Evolutionary conservation across 2,329 filamentous ascomycete genomes (phyloP).

Genomic region (Coniella vitis): DNA sequence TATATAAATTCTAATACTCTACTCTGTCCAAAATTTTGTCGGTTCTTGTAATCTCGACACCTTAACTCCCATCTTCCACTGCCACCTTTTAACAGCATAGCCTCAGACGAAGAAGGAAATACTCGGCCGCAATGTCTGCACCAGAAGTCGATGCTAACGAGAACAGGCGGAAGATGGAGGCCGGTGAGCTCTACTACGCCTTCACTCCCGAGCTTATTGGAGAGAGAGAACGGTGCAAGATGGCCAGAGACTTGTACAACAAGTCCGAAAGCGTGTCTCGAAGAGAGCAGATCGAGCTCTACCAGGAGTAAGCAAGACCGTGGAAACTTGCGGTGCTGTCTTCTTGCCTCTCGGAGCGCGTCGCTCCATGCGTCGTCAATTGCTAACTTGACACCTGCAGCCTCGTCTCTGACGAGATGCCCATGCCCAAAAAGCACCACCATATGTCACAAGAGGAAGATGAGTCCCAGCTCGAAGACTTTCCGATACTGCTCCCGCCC

Average conservation of each 20-base stretch:
- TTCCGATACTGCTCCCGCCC: constrained; percentile 64
- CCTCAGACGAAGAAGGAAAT: too few species aligned
- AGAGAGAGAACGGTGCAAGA: constrained; percentile 54
- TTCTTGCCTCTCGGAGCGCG: neutral
- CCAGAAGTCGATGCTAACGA: constrained; percentile 33
- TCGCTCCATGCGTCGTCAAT: neutral
- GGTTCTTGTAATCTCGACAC: too few species aligned
- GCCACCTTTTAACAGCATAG: neutral
- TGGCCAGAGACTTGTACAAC: constrained; percentile 59
- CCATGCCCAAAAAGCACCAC: constrained; percentile 52
- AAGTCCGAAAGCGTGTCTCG: constrained; percentile 51
- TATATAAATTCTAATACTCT: too few species aligned
- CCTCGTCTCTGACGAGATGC: constrained; percentile 53
- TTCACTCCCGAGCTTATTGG: constrained; percentile 63
- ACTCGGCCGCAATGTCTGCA: constrained; percentile 6
- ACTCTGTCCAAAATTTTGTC: too few species aligned
- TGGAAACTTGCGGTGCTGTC: neutral
- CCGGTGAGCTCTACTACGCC: constrained; percentile 66
- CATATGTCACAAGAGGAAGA: constrained; percentile 51
- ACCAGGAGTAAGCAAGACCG: constrained; percentile 51
- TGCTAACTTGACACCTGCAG: constrained; percentile 31
- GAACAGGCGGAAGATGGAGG: constrained; percentile 50
- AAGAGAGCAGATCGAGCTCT: constrained; percentile 58
- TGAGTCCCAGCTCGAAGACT: constrained; percentile 52
- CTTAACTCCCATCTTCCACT: too few species aligned